phyloP scores from a whole-genome alignment of 176 grass and related monocot genomes.

The Pharus latifolius region DNA sequence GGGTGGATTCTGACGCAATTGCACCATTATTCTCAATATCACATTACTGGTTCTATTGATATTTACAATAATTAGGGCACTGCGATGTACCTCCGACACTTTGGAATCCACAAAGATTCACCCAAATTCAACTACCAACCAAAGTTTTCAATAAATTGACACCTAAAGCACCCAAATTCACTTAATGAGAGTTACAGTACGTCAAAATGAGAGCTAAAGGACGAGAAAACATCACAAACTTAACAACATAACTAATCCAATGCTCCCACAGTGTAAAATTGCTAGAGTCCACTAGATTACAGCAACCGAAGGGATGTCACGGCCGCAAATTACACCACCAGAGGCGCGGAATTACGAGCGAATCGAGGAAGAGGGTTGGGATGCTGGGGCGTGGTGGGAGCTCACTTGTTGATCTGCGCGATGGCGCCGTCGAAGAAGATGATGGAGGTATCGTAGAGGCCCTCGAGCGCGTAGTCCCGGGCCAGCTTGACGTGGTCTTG shows the following conservation, averaged over 20 bases:
- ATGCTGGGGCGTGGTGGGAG: not conserved
- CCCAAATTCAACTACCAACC: not conserved
- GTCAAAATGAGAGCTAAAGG: not conserved
- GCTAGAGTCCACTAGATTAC: not conserved
- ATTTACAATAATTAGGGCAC: no score
- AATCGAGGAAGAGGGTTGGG: not conserved
- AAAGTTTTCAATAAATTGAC: not conserved
- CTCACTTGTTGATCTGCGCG: slow-evolving; percentile 99
- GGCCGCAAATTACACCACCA: not conserved
- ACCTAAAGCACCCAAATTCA: not conserved
- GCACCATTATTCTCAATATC: not conserved
- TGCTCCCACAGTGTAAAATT: not conserved
- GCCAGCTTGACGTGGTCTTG: slow-evolving; percentile 98
- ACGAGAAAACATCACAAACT: not conserved
- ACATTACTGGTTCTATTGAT: not conserved
- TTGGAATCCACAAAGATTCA: not conserved
- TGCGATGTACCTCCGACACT: not conserved
- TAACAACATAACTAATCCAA: not conserved
- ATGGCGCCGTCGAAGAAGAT: slow-evolving; percentile 99
- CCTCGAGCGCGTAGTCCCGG: slow-evolving; percentile 87
- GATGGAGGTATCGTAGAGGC: slow-evolving; percentile 96
- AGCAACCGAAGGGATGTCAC: not conserved
- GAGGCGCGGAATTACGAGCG: not conserved
- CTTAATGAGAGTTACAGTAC: not conserved
- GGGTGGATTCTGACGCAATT: not conserved